Percentiles rank a stretch among this genome's conserved stretches.
These are phyloP conservation scores for Oldenlandia corymbosa DNA, from an alignment of 257 asterid genomes.

Conservation along the genomic window DNA sequence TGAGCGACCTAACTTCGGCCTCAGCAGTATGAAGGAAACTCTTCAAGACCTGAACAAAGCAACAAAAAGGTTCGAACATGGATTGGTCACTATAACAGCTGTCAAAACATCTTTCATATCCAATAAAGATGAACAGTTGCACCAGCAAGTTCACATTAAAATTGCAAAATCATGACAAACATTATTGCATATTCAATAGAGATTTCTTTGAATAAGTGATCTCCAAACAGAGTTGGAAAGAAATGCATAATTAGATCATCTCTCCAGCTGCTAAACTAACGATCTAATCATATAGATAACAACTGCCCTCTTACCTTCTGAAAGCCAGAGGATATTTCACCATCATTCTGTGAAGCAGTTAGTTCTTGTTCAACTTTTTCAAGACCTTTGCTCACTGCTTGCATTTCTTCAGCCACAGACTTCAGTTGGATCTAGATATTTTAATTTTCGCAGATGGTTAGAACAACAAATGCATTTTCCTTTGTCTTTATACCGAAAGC, in stretches of 20 bases:
- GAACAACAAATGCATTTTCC: slow-evolving; percentile 16
- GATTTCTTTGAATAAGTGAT: background rate
- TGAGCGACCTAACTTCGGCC: slow-evolving; percentile 93
- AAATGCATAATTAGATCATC: background rate
- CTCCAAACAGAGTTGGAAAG: background rate
- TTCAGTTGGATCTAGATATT: slow-evolving; percentile 74
- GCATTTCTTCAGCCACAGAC: slow-evolving; percentile 99
- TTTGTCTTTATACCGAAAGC: slow-evolving; percentile 1
- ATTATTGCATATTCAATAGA: background rate
- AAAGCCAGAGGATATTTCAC: slow-evolving; percentile 79
- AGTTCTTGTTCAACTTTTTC: slow-evolving; percentile 97
- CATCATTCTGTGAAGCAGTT: slow-evolving; percentile 77
- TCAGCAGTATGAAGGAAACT: slow-evolving; percentile 80
- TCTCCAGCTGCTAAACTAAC: background rate
- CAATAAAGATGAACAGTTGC: background rate
- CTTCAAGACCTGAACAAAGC: slow-evolving; percentile 62
- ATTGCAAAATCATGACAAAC: background rate
- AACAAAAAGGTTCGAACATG: slow-evolving; percentile 23
- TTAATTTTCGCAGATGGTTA: slow-evolving; percentile 16
- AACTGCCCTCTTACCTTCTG: slow-evolving; percentile 55
- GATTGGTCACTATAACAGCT: slow-evolving; percentile 7
- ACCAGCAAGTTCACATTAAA: too few relatives aligned
- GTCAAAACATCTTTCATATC: background rate
- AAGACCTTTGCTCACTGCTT: slow-evolving; percentile 97
- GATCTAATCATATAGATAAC: background rate